Conservation (phyloP, 441 rosid species). For the Kokia cookei region DNA sequence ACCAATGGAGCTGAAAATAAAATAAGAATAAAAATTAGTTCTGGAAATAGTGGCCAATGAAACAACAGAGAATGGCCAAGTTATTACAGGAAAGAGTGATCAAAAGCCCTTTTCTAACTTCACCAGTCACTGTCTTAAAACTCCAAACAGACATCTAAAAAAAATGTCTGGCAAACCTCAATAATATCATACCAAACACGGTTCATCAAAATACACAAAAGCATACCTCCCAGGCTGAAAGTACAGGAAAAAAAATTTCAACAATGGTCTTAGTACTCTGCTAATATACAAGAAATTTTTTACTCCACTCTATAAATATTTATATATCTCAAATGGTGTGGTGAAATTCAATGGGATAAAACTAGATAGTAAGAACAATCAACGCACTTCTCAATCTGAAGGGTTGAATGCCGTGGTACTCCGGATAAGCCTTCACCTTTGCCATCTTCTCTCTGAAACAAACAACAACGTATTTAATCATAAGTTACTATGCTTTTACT, state of each 20-base stretch:
- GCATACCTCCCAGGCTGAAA: slow-evolving; percentile 1
- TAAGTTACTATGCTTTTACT: neutral
- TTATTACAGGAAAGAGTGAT: slow-evolving; percentile 12
- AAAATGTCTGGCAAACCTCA: slow-evolving; percentile 27
- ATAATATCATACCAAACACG: slow-evolving; percentile 30
- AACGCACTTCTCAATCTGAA: slow-evolving; percentile 8
- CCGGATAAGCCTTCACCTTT: slow-evolving; percentile 45
- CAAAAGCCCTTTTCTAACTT: neutral
- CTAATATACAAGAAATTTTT: slow-evolving; percentile 33
- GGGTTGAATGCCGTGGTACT: neutral
- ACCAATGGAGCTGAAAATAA: neutral
- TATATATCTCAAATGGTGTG: neutral
- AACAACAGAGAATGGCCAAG: neutral
- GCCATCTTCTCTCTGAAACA: slow-evolving; percentile 83
- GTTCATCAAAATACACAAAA: slow-evolving; percentile 15
- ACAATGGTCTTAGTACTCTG: slow-evolving; percentile 2
- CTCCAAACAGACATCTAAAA: slow-evolving; percentile 22
- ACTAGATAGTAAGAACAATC: slow-evolving; percentile 6
- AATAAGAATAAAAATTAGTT: neutral
- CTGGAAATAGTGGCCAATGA: neutral
- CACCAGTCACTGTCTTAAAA: slow-evolving; percentile 8
- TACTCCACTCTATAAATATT: slow-evolving; percentile 4
- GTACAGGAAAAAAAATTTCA: neutral
- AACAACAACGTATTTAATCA: neutral
- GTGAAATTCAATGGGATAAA: slow-evolving; percentile 7